These are phyloP conservation scores for Theobroma cacao DNA, from an alignment of 345 rosid genomes.

Conservation along the genomic window DNA sequence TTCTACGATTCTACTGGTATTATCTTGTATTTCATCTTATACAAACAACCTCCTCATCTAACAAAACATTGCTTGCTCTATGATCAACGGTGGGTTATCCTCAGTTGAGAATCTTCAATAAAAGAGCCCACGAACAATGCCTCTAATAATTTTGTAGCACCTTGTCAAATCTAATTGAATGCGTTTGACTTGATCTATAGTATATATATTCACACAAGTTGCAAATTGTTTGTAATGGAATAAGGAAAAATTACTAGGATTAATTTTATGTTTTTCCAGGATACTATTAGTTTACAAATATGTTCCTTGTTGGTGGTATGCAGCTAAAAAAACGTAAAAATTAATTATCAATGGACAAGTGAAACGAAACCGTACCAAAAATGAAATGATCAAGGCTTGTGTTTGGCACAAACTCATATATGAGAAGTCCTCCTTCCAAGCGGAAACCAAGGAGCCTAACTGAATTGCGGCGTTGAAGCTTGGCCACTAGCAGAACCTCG, in stretches of 20 bases:
- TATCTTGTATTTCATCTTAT: constrained; percentile 6
- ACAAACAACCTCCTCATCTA: constrained; percentile 29
- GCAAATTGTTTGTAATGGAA: too few relatives aligned
- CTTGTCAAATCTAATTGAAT: constrained; percentile 23
- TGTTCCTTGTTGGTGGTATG: too few relatives aligned
- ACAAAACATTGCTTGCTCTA: constrained; percentile 29
- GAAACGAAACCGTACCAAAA: constrained; percentile 15
- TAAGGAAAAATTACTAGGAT: too few relatives aligned
- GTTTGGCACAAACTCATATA: constrained; percentile 31
- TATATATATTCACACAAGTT: background rate
- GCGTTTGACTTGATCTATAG: constrained; percentile 23
- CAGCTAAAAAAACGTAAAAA: too few relatives aligned
- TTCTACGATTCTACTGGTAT: constrained; percentile 26
- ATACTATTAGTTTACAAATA: too few relatives aligned
- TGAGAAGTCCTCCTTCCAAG: constrained; percentile 26
- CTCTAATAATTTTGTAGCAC: constrained; percentile 27
- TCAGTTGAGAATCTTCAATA: constrained; percentile 36
- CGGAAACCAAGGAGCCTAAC: constrained; percentile 33
- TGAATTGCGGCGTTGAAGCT: constrained; percentile 35
- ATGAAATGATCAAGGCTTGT: constrained; percentile 27
- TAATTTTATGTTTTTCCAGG: too few relatives aligned
- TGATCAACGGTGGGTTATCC: constrained; percentile 40
- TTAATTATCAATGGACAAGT: too few relatives aligned
- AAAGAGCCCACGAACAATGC: constrained; percentile 33
- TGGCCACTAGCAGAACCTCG: constrained; percentile 27